These are phyloP conservation scores for Aspergillus awamori DNA, from an alignment of 2,329 filamentous ascomycete genomes.

Conservation along the genomic window DNA sequence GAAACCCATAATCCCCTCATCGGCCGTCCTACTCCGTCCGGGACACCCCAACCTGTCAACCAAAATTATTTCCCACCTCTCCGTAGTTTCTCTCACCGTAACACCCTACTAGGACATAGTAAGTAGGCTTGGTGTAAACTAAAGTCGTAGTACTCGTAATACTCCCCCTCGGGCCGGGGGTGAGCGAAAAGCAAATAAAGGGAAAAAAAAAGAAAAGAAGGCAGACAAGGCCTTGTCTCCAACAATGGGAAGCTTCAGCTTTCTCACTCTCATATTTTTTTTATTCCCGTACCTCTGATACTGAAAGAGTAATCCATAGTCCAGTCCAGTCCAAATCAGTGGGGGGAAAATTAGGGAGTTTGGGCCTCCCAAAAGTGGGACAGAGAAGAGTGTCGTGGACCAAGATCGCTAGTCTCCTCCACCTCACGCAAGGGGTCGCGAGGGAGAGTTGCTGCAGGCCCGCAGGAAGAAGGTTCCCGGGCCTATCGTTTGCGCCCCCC, in stretches of 20 bases:
- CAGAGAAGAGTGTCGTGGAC: conserved; percentile 14
- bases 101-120: neutral
- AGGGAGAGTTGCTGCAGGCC: conserved; percentile 17
- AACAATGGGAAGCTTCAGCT: conserved; percentile 1
- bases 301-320: conserved; percentile 16
- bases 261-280: too few species aligned
- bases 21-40: conserved; percentile 1
- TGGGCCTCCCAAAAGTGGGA: conserved; percentile 17
- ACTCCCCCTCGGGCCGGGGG: too few species aligned
- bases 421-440: conserved; percentile 28
- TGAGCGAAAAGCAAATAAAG: too few species aligned
- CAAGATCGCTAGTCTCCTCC: conserved; percentile 16
- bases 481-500: conserved; percentile 22
- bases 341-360: conserved; percentile 5
- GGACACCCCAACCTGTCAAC: neutral
- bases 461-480: conserved; percentile 26
- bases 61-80: too few species aligned
- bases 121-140: too few species aligned
- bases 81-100: neutral
- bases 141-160: too few species aligned
- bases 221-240: conserved; percentile 4
- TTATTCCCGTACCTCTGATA: conserved; percentile 17
- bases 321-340: conserved; percentile 9
- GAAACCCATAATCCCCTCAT: neutral
- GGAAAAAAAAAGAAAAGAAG: too few species aligned